phyloP scores from a whole-genome alignment of 2,329 filamentous ascomycete species.

The Hymenoscyphus scutula region DNA sequence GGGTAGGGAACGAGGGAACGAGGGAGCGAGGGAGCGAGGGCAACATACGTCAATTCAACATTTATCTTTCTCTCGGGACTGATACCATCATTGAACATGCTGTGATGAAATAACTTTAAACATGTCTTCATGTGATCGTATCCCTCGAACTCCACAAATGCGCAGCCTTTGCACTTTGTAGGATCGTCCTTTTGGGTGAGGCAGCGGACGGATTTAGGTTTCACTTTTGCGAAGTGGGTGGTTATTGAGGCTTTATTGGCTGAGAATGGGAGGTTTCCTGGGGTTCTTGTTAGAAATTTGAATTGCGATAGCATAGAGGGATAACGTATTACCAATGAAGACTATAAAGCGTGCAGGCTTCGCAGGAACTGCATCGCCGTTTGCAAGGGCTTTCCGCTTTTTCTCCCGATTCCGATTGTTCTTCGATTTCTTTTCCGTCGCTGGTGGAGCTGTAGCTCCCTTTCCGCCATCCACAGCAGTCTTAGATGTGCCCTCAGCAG shows the following conservation, averaged over 20 bases:
- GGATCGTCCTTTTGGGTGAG: constrained; percentile 64
- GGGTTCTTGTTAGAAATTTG: constrained; percentile 6
- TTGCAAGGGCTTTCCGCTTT: constrained; percentile 28
- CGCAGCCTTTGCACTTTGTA: constrained; percentile 69
- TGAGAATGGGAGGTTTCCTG: constrained; percentile 84
- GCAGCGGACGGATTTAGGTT: constrained; percentile 68
- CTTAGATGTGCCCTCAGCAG: neutral
- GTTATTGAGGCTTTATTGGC: constrained; percentile 68
- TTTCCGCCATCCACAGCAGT: neutral
- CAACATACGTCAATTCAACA: constrained; percentile 81
- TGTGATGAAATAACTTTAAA: constrained; percentile 87
- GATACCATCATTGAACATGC: constrained; percentile 61
- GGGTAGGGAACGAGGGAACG: neutral
- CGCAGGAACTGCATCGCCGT: constrained; percentile 19
- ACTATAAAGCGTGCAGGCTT: constrained; percentile 63
- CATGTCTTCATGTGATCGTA: constrained; percentile 92
- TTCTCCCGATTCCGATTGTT: constrained; percentile 39
- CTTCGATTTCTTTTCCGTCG: constrained; percentile 35
- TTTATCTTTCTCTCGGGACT: constrained; percentile 73
- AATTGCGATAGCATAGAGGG: neutral
- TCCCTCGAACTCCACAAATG: constrained; percentile 84
- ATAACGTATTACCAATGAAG: constrained; percentile 61
- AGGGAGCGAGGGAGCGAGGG: too few species aligned
- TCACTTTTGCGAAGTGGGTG: constrained; percentile 75
- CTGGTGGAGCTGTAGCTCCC: neutral